Base-by-base conservation (phyloP, 2,329 filamentous ascomycete genomes). In the Ascosphaera acerosa region DNA sequence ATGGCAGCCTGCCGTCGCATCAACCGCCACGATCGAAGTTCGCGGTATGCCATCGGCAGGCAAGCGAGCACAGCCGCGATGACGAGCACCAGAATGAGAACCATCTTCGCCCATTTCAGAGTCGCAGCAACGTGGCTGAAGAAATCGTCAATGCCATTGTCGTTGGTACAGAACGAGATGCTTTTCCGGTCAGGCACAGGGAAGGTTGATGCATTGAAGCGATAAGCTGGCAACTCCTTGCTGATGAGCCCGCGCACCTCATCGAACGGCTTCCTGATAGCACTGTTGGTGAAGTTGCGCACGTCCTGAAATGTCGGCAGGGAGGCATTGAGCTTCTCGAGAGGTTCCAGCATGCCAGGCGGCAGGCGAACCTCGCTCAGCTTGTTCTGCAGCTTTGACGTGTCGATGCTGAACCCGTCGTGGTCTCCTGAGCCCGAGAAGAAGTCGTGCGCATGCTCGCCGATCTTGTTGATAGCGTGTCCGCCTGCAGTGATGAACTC, bases 141-240 rank as follows among this genome's bases (percentile, higher is more conserved):
- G 58, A 94, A 94, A 38, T 70, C 61, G 44, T 72, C 69, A 50
- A 97, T 75, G 18, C 66, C 69, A 39, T 77, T 64, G 52, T 87
- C 80, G 46, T 80, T 69, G 26, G 78, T 78, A 57, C 87, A 97
- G 55, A 97, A 94, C 1, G 64, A 72, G 32, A 97, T 59, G 22
- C 69, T 57, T 50, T 89, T 64, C 55, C 90, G 91, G 41, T 72
- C 57, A 2, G 87, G 81, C 2, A 91, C 63, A 0, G 82, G 80
- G 42, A 97, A 84, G 6, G 74, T 52, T 9, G 66, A 65, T 10
- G 70, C 62, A 46, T 92, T 69, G 47, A 94, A 90, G 18, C 59
- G 62, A 58, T 81, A 94, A 37, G 58, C 63, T 31, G 68, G 64
- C 43, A 87, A 64, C 19, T 63, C 70, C 10, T 70, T 54, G 39